Base-by-base conservation (phyloP, 768 basidiomycete genomes). In the Fomitopsis pulvina region DNA sequence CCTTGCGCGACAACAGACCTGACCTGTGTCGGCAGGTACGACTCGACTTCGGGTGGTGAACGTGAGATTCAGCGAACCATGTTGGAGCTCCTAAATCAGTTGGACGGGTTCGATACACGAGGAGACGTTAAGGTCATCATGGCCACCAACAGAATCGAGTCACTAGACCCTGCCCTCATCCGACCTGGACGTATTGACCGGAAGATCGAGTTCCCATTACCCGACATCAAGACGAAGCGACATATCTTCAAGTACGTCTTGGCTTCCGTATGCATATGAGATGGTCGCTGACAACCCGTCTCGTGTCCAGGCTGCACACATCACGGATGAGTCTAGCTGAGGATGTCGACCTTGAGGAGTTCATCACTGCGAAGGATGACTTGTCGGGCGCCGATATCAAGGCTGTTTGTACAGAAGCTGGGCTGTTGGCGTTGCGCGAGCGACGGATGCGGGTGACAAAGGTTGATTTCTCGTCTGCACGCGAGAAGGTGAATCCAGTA, bases 101-200 rank as follows among this genome's bases (percentile, higher is more conserved):
- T 99, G 34, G 96, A 99, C 60, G 96, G 96, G n/a, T 98, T 99
- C 67, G 96, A 99, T 64, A 93, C 93, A 4, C 84, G 94, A 49
- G 95, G 95, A n/a, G 96, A 98, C 63, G 94, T 99, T 51, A 99
- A 98, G 70, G 95, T 99, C 57, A 97, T 99, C 66, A 98, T 98
- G 96, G 96, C 96, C 11, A 99, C 96, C 4, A 99, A 99, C 72
- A 85, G 79, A 70, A 99, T 99, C 60, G 95, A 98, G 66, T 85
- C 92, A 2, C 79, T 99, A 25, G 96, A 99, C 68, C 96, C 96
- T 48, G 96, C 96, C 16, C 83, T 99, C 52, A 96, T 99, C 62
- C 89, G 96, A 45, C 96, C 96, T 4, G 96, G 96, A 41, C 92
- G 96, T 61, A 98, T 99, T 55, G 96, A 99, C 62, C 81, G 96